Percentiles rank a stretch among this genome's conserved stretches.
These are phyloP conservation scores for Massospora cicadina DNA, from an alignment of 371 early-diverging fungal species.

Conservation along the genomic window DNA sequence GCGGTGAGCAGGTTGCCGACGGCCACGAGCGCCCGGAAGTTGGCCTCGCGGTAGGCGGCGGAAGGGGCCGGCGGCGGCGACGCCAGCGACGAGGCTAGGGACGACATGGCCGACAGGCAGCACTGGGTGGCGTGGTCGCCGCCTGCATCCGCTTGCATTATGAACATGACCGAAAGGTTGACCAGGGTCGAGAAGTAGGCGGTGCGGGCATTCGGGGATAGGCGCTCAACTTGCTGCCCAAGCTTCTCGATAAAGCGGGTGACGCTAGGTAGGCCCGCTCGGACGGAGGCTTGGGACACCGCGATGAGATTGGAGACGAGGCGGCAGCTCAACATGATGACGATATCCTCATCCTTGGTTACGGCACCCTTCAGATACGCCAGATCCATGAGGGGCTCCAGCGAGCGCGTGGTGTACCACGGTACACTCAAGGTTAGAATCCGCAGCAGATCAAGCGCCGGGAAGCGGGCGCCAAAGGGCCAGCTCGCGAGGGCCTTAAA, in stretches of 20 bases:
- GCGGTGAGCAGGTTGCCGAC: constrained; percentile 18
- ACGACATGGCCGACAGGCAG: background rate
- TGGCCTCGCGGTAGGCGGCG: constrained; percentile 19
- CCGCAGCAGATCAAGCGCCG: constrained; percentile 68
- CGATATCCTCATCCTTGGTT: constrained; percentile 15
- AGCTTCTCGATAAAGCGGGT: constrained; percentile 3
- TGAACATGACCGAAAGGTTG: constrained; percentile 11
- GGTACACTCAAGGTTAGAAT: constrained; percentile 24
- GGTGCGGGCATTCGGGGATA: constrained; percentile 15
- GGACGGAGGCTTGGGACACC: constrained; percentile 17
- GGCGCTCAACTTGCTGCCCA: constrained; percentile 17
- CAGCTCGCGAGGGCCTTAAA: constrained; percentile 22
- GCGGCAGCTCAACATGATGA: constrained; percentile 17
- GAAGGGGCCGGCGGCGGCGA: constrained; percentile 14
- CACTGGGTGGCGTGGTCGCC: constrained; percentile 3
- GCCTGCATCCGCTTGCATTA: constrained; percentile 13
- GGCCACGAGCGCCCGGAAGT: constrained; percentile 17
- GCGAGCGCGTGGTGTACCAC: constrained; percentile 17
- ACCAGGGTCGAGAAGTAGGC: constrained; percentile 3
- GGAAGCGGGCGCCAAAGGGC: constrained; percentile 52
- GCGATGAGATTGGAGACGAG: constrained; percentile 18
- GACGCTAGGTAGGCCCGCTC: background rate
- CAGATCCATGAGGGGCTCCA: constrained; percentile 15
- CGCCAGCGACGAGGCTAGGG: constrained; percentile 15
- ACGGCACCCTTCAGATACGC: constrained; percentile 13